Conservation (phyloP, 2,329 filamentous ascomycete genomes). For the Colletotrichum spaethianum region DNA sequence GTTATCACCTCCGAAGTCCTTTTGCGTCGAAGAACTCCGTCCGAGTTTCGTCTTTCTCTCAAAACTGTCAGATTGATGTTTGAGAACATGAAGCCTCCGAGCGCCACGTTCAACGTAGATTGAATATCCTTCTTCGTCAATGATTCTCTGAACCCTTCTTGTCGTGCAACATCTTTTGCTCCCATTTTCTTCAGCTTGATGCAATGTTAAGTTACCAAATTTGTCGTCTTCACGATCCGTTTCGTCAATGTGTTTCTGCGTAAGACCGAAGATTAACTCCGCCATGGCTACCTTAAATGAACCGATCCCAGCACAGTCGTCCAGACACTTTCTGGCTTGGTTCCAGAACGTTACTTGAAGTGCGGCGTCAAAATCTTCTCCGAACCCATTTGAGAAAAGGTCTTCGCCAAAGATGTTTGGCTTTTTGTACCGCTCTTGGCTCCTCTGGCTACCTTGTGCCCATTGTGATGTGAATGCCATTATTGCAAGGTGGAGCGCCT, state of each 20-base stretch:
- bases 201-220: neutral
- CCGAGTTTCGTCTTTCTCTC: neutral
- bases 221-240: slow-evolving; percentile 42
- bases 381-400: slow-evolving; percentile 43
- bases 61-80: slow-evolving; percentile 49
- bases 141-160: slow-evolving; percentile 35
- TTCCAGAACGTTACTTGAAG: slow-evolving; percentile 56
- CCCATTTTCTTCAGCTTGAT: neutral
- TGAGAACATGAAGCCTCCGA: slow-evolving; percentile 56
- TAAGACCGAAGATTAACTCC: slow-evolving; percentile 55
- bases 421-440: neutral
- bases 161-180: neutral
- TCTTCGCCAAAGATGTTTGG: slow-evolving; percentile 34
- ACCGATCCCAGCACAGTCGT: slow-evolving; percentile 53
- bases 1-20: neutral
- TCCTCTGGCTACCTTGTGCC: slow-evolving; percentile 54
- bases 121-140: slow-evolving; percentile 49
- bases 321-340: slow-evolving; percentile 53
- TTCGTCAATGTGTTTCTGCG: slow-evolving; percentile 46
- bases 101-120: slow-evolving; percentile 55
- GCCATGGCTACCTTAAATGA: slow-evolving; percentile 55
- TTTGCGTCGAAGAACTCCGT: accelerated
- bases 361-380: slow-evolving; percentile 55
- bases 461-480: slow-evolving; percentile 69
- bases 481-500: slow-evolving; percentile 63